A percentile compares a stretch with the other conserved stretches of the same genome.
These are phyloP conservation scores for Papiliotrema terrestris DNA, from an alignment of 1,284 basidiomycete genomes.

Conservation along the genomic window DNA sequence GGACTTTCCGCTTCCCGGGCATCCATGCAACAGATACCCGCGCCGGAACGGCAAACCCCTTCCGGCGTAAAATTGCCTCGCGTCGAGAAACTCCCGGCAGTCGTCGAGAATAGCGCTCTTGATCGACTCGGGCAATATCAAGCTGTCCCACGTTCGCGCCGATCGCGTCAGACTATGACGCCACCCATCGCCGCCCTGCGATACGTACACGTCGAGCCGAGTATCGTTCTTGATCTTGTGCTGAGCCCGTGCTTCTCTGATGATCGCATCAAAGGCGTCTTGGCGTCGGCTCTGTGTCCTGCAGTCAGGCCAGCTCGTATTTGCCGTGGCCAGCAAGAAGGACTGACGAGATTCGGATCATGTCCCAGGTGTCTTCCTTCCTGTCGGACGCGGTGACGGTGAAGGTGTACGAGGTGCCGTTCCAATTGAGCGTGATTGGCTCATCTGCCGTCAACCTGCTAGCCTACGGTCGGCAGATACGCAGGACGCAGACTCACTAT, in stretches of 20 bases:
- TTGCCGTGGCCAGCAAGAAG: too few species aligned
- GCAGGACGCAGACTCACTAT: too few species aligned
- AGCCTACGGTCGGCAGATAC: too few species aligned
- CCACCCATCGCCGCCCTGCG: too few species aligned
- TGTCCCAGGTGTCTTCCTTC: neutral
- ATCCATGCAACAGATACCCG: conserved; percentile 4
- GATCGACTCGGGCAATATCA: conserved; percentile 64
- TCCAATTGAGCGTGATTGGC: too few species aligned
- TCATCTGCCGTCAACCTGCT: too few species aligned
- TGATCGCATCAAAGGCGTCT: too few species aligned
- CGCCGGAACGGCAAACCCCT: conserved; percentile 1
- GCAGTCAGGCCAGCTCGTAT: too few species aligned
- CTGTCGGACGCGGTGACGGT: neutral
- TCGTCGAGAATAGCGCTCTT: conserved; percentile 63
- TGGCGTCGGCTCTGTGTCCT: too few species aligned
- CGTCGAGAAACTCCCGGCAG: conserved; percentile 60
- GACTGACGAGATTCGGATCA: neutral
- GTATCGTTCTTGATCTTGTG: too few species aligned
- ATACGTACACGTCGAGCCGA: too few species aligned
- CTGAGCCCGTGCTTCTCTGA: too few species aligned
- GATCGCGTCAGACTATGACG: neutral
- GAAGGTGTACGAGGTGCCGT: neutral
- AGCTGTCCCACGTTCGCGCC: conserved; percentile 58
- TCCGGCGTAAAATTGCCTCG: neutral
- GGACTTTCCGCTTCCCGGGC: neutral